Evolutionary conservation across 192 early-diverging fungal genomes (phyloP), one percentile per base, ranked within the genome.

Genomic region (Physocladia obscura): DNA sequence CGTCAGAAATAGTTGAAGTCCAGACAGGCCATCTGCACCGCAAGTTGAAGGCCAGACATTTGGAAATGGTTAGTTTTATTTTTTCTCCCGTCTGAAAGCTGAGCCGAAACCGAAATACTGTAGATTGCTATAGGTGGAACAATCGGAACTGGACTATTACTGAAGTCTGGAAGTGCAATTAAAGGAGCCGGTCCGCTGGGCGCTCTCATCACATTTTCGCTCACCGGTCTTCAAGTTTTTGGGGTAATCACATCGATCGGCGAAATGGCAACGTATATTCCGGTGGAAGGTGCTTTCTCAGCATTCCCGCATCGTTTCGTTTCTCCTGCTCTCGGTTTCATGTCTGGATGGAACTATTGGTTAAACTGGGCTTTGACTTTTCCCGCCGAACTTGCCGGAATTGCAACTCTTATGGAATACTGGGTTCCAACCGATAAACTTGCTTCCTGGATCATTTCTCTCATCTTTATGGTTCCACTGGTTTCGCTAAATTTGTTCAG

Each of bases 101-200:
- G n/a, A n/a, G n/a, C n/a, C n/a, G n/a, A n/a, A n/a, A n/a, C n/a
- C n/a, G n/a, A n/a, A n/a, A n/a, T n/a, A n/a, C n/a, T n/a, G n/a
- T n/a, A n/a, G n/a, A 82, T 93, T 34, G 89, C 91, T 4, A 85
- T 93, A 22, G 90, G 90, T 26, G 92, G 92, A 57, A 86, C 84
- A 0, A 86, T 86, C 38, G 69, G 69, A 31, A 93, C 92, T 27
- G 93, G 93, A 34, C 77, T 94, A 15, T 92, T 94, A 70, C 76
- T 93, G 57, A 86, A 87, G 24, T 89, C 89, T 49, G 93, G 93
- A 36, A 56, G 64, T 24, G 86, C 90, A 24, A 84, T 95, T 47
- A 79, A 87, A 0, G 72, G 73, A 4, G 90, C 88, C 0, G 93
- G 93, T 6, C 91, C 93, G 0, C 79, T 85, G 2, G 93, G 93